Evolutionary conservation across 768 basidiomycete species (phyloP).

Genomic region (Termitomyces sp.): DNA sequence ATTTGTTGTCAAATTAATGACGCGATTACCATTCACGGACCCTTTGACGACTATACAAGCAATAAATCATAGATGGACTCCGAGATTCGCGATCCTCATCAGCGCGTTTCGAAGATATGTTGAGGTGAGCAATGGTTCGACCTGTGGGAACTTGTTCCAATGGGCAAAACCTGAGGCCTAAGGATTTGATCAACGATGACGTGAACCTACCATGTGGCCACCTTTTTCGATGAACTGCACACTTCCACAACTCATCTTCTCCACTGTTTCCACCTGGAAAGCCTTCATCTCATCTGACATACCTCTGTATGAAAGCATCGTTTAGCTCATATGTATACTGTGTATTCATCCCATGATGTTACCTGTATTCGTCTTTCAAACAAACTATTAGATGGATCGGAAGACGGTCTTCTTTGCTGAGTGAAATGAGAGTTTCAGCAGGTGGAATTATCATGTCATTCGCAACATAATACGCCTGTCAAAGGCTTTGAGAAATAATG

Average conservation of each 20-base stretch:
- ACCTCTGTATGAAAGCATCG: not conserved
- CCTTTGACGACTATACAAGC: not conserved
- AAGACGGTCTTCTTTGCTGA: slow-evolving; percentile 3
- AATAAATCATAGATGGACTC: not conserved
- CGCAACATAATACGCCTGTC: slow-evolving; percentile 6
- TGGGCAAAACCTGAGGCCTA: not conserved
- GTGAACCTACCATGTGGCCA: slow-evolving; percentile 1
- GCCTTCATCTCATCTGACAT: slow-evolving; percentile 8
- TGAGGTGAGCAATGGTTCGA: slow-evolving; percentile 1
- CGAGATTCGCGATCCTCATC: not conserved
- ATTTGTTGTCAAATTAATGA: not conserved
- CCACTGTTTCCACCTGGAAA: slow-evolving; percentile 1
- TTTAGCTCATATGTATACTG: not conserved
- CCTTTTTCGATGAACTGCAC: slow-evolving; percentile 5
- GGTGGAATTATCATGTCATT: slow-evolving; percentile 1
- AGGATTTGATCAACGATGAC: not conserved
- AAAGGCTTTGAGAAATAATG: not conserved
- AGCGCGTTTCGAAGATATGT: slow-evolving; percentile 5
- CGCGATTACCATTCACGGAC: too few relatives aligned
- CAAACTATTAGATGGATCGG: slow-evolving; percentile 6
- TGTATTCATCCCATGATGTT: not conserved
- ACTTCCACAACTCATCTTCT: slow-evolving; percentile 3
- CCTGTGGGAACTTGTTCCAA: slow-evolving; percentile 3
- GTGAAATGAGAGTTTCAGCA: not conserved
- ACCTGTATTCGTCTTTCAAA: slow-evolving; percentile 8